A percentile compares a stretch with the other conserved stretches of the same genome.
Evolutionary conservation across 176 grass and related monocot species (phyloP).

Genomic region (Themeda triandra): DNA sequence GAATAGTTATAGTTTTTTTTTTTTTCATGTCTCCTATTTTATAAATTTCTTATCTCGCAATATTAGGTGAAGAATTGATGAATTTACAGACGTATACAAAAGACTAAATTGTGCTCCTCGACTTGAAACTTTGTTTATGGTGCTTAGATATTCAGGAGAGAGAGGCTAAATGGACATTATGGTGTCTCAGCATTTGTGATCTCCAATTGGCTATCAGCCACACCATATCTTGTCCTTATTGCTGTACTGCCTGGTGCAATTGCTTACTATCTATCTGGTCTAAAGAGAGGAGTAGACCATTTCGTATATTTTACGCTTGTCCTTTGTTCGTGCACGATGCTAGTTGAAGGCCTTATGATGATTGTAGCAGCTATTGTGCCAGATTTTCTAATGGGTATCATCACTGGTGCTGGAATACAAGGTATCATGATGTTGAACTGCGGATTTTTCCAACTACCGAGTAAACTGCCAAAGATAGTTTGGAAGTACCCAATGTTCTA

Average conservation of each 20-base stretch:
- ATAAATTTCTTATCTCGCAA: background rate
- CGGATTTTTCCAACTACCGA: constrained; percentile 48
- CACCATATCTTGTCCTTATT: constrained; percentile 40
- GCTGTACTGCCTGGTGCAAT: constrained; percentile 40
- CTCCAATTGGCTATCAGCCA: constrained; percentile 48
- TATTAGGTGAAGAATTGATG: background rate
- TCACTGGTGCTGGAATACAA: constrained; percentile 54
- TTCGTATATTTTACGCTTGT: constrained; percentile 34
- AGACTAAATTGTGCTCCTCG: background rate
- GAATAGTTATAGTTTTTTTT: too few relatives aligned
- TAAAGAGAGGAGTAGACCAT: constrained; percentile 33
- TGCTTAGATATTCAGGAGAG: constrained; percentile 43
- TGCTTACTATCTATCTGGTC: constrained; percentile 43
- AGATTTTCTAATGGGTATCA: constrained; percentile 65
- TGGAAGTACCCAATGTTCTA: constrained; percentile 64
- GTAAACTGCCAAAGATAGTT: constrained; percentile 41
- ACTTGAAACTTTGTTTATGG: background rate
- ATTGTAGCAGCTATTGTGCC: constrained; percentile 43
- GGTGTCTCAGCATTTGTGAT: constrained; percentile 41
- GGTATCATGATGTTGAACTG: constrained; percentile 49
- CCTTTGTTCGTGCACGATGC: constrained; percentile 39
- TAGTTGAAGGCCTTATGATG: constrained; percentile 62
- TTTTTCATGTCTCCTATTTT: background rate
- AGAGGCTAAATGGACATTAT: constrained; percentile 55
- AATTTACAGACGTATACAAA: too few relatives aligned